Conservation (phyloP, 352 stramenopile species). For the Phytophthora brassicae region DNA sequence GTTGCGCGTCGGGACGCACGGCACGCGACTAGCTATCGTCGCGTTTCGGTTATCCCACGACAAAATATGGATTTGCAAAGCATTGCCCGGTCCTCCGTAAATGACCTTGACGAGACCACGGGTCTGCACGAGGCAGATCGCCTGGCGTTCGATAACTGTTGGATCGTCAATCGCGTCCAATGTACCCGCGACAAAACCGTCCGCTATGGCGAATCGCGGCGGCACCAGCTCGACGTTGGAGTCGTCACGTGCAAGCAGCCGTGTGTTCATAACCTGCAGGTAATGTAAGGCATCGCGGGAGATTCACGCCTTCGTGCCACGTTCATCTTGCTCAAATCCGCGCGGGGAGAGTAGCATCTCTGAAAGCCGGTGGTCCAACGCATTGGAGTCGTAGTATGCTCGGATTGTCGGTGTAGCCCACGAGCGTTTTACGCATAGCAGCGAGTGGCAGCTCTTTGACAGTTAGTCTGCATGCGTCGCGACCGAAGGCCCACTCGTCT, state of each 20-base stretch:
- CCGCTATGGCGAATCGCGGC: not conserved
- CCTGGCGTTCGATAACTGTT: not conserved
- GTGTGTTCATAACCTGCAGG: not conserved
- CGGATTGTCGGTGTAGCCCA: not conserved
- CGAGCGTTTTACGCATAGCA: not conserved
- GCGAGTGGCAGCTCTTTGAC: not conserved
- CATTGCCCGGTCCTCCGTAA: not conserved
- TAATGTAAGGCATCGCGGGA: not conserved
- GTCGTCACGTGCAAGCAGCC: not conserved
- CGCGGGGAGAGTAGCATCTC: not conserved
- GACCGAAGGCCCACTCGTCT: not conserved
- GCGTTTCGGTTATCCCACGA: not conserved
- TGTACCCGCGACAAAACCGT: not conserved
- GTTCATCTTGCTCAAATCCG: not conserved
- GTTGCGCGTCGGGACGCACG: not conserved
- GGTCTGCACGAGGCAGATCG: not conserved
- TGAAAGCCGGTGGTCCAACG: not conserved
- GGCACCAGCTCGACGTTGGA: not conserved
- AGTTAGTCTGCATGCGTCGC: not conserved
- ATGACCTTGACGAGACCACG: not conserved
- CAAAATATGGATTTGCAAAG: not conserved
- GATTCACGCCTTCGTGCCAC: not conserved
- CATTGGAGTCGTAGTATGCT: not conserved
- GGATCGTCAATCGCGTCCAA: not conserved
- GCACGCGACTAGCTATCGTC: not conserved